phyloP scores from a whole-genome alignment of 306 rosid species.

The Hippophae tibetana region DNA sequence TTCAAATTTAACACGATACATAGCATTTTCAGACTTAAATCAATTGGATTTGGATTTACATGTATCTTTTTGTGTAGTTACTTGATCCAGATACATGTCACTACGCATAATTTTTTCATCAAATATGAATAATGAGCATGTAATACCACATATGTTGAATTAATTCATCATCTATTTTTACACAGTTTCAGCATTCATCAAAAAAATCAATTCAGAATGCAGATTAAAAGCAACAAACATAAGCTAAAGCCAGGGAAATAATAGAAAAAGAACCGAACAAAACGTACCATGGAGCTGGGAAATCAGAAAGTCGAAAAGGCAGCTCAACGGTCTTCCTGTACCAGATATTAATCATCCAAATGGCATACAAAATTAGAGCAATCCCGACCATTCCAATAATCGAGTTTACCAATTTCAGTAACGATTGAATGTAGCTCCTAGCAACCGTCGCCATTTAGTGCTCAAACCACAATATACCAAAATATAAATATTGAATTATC shows the following conservation, averaged over 20 bases:
- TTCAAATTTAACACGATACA: no score
- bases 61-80: no score
- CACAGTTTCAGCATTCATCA: not conserved
- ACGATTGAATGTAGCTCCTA: constrained; percentile 65
- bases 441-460: constrained; percentile 34
- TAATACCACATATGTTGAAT: no score
- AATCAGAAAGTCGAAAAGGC: constrained; percentile 44
- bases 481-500: no score
- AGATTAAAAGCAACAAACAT: not conserved
- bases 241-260: not conserved
- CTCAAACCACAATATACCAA: not conserved
- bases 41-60: no score
- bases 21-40: no score
- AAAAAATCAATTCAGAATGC: not conserved
- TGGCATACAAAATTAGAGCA: constrained; percentile 54
- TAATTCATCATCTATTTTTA: no score
- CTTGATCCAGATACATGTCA: no score
- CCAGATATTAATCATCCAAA: constrained; percentile 75
- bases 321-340: constrained; percentile 42
- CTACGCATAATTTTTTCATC: no score
- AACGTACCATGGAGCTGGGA: constrained; percentile 51
- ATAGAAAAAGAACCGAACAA: not conserved
- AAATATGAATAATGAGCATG: no score
- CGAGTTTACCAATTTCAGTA: constrained; percentile 68
- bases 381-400: constrained; percentile 65